Evolutionary conservation across 257 asterid genomes (phyloP), one percentile per base, ranked within the genome.

Genomic region (Forsythia viridissima): DNA sequence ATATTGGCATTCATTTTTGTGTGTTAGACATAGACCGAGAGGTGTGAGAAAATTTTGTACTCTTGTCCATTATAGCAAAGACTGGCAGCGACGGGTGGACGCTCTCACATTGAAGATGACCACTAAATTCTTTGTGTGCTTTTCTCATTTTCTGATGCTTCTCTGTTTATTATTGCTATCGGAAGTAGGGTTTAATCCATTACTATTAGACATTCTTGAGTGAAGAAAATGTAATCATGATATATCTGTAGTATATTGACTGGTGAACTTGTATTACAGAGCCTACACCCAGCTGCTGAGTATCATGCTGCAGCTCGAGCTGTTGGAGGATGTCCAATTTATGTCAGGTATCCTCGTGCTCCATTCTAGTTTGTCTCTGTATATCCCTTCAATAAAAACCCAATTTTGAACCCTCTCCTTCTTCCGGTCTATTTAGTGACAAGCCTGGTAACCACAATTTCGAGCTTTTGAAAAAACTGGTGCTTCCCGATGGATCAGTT

Each of bases 251-350:
- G 4, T 48, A 13, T 48, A 48, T 72, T 79, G 38, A 73, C 55
- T 37, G 72, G 6, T 71, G 73, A 42, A 10, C 70, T 48, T 63
- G 52, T 76, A 48, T 76, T 81, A 72, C 88, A 95, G 99, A 93
- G 98, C 86, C 83, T 93, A 82, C 99, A 95, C 84, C 99, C 94
- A 4, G 88, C 97, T 79, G 99, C 96, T 37, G 97, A 93, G 65
- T 95, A 92, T 80, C 99, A 95, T 77, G 97, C 98, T 80, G 99
- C 98, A 48, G 99, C 98, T 92, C 96, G 99, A 88, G 92, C 96
- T 30, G 79, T 89, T 6, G 93, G 93, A 82, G 93, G 93, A 71
- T 89, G 93, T 48, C 84, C 91, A 13, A 95, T 95, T 75, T 95
- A 95, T 76, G 98, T 95, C 42, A 93, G 98, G 98, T 93, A 86